Evolutionary conservation across 192 early-diverging fungal genomes (phyloP).

Genomic region (Coemansia aciculifera): DNA sequence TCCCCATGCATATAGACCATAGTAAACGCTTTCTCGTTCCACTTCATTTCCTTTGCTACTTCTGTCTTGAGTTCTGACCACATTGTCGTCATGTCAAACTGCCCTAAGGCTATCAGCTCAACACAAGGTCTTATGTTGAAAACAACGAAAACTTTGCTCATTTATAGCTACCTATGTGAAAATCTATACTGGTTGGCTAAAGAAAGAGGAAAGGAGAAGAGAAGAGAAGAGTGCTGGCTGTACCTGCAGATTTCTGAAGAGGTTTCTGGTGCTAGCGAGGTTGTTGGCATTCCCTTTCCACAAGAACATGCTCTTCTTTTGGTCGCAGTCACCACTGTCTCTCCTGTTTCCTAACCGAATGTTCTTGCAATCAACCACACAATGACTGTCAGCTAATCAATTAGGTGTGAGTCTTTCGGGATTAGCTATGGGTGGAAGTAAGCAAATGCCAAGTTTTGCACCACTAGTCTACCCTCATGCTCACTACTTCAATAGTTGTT

Average conservation of each 20-base stretch:
- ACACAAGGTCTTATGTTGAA: not conserved
- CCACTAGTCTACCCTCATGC: not conserved
- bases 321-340: no score
- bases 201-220: no score
- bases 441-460: no score
- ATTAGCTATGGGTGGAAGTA: no score
- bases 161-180: not conserved
- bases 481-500: not conserved
- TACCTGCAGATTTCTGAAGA: not conserved
- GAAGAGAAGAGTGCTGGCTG: not conserved
- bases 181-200: not conserved
- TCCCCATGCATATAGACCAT: not conserved
- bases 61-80: not conserved
- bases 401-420: no score
- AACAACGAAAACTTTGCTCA: not conserved
- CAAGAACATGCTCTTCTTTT: no score
- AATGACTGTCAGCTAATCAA: no score
- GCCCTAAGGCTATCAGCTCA: not conserved
- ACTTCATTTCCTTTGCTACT: not conserved
- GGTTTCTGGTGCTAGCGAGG: not conserved
- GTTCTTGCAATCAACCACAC: no score
- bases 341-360: no score
- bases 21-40: not conserved
- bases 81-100: not conserved
- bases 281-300: no score